Conservation (phyloP, 176 grass and related monocot species). For the Carex scoparia region DNA sequence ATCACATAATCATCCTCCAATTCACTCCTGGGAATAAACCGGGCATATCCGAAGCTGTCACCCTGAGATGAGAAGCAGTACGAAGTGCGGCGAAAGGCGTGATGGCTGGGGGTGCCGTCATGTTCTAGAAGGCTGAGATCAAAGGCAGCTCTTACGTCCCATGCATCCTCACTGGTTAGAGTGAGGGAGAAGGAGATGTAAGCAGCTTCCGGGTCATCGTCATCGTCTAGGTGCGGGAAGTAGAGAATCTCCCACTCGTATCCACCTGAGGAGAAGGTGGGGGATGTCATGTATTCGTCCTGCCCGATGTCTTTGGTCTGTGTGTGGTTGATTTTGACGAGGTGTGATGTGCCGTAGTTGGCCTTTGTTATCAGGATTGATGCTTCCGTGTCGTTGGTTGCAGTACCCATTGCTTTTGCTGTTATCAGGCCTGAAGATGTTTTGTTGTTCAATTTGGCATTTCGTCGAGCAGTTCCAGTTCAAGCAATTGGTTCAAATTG, state of each 20-base stretch:
- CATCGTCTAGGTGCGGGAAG: neutral
- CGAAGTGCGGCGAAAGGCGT: neutral
- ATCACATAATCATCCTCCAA: slow-evolving; percentile 23
- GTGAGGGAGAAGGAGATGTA: slow-evolving; percentile 7
- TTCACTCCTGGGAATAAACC: neutral
- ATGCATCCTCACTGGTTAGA: neutral
- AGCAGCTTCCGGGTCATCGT: neutral
- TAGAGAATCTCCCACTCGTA: slow-evolving; percentile 24
- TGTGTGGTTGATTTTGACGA: slow-evolving; percentile 14
- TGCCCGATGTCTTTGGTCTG: neutral
- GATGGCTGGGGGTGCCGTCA: neutral
- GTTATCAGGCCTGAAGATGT: no score
- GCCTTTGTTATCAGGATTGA: neutral
- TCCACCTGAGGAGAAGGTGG: slow-evolving; percentile 13
- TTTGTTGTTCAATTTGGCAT: no score
- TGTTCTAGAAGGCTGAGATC: slow-evolving; percentile 5
- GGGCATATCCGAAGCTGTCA: neutral
- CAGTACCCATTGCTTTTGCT: neutral
- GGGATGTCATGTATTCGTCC: neutral
- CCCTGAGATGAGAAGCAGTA: neutral
- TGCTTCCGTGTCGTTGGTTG: neutral
- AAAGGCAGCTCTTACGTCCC: neutral
- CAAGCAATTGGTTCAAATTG: no score
- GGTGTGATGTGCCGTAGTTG: neutral
- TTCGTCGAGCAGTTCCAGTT: no score